Percentiles rank a stretch among this genome's conserved stretches.
These are phyloP conservation scores for Sophora flavescens DNA, from an alignment of 306 rosid species.

Conservation along the genomic window DNA sequence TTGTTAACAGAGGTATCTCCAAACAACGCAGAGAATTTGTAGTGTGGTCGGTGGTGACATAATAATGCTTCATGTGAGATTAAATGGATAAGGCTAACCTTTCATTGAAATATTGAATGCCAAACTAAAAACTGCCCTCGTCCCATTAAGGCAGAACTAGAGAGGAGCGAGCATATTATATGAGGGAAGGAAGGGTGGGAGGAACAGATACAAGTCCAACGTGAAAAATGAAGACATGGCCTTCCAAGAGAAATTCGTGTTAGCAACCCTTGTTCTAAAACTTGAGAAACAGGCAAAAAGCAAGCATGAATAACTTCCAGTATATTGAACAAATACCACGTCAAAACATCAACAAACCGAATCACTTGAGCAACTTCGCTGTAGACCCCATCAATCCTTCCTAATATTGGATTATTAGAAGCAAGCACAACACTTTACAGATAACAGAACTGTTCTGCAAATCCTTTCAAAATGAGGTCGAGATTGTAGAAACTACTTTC, in stretches of 20 bases:
- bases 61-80: neutral
- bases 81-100: neutral
- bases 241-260: neutral
- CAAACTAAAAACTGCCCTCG: too few relatives aligned
- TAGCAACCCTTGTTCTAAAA: neutral
- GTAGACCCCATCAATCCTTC: neutral
- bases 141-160: neutral
- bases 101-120: too few relatives aligned
- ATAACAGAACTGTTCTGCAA: neutral
- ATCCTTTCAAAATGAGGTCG: neutral
- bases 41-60: neutral
- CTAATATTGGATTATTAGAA: constrained; percentile 3
- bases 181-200: too few relatives aligned
- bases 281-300: neutral
- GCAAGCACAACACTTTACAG: neutral
- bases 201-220: neutral
- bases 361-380: neutral
- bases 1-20: neutral
- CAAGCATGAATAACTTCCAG: neutral
- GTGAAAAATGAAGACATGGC: neutral
- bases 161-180: neutral
- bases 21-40: neutral
- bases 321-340: neutral
- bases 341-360: neutral
- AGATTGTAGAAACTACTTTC: neutral